Conservation (phyloP, 805 yeast genomes). For the Kuraishia hungarica region DNA sequence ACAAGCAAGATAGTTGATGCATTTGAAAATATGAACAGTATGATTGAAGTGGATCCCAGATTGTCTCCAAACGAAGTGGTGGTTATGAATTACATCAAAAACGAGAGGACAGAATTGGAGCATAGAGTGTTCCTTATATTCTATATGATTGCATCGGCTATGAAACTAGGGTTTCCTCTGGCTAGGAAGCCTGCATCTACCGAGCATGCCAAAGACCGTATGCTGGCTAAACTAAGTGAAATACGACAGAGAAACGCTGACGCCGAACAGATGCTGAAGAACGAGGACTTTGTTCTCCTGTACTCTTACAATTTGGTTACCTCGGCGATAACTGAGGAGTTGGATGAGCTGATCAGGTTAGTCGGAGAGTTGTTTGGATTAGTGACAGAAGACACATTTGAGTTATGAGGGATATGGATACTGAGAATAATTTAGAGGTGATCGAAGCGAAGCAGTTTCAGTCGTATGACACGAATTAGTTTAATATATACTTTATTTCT, state of each 20-base stretch:
- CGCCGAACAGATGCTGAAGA: constrained; percentile 29
- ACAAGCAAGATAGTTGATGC: constrained; percentile 68
- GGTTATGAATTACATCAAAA: constrained; percentile 43
- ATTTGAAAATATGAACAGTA: constrained; percentile 61
- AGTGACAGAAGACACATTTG: constrained; percentile 54
- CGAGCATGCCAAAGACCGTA: constrained; percentile 61
- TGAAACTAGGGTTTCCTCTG: constrained; percentile 67
- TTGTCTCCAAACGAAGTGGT: constrained; percentile 44
- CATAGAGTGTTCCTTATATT: constrained; percentile 67
- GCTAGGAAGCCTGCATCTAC: constrained; percentile 75
- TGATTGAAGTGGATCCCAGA: constrained; percentile 54
- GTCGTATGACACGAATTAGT: too few species aligned
- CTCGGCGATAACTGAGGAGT: constrained; percentile 53
- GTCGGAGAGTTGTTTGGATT: constrained; percentile 58
- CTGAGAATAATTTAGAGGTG: too few species aligned
- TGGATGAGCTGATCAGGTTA: constrained; percentile 45
- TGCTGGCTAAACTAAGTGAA: constrained; percentile 56
- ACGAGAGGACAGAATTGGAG: constrained; percentile 62
- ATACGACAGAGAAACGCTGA: constrained; percentile 32
- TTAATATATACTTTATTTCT: too few species aligned
- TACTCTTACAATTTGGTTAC: constrained; percentile 73
- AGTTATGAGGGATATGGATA: constrained; percentile 20
- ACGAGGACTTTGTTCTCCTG: constrained; percentile 69
- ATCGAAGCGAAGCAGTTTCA: too few species aligned
- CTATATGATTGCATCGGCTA: constrained; percentile 71